Evolutionary conservation across 2,329 filamentous ascomycete species (phyloP), one percentile per base, ranked within the genome.

Genomic region (Ophiostoma pallidulum): DNA sequence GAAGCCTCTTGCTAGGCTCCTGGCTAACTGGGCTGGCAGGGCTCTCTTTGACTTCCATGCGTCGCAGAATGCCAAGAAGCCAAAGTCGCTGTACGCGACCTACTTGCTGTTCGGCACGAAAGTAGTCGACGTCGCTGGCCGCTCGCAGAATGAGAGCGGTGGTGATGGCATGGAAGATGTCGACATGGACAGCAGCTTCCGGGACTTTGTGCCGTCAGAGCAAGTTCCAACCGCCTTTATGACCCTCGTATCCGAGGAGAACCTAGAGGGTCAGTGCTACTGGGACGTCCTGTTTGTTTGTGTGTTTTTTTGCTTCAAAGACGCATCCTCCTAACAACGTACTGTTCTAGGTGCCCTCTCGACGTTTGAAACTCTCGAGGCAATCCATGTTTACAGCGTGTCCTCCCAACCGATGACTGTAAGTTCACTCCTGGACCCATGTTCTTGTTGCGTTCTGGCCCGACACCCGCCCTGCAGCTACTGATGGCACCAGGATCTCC

Each of bases 11-110:
- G 33, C 24, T 35, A n/a, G 4, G 3, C n/a, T 35, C 2, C 2
- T 13, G 28, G 16, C 49, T 52, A 20, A 31, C 5, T 18, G 2
- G 8, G 20, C 19, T 13, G n/a, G n/a, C 45, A 94, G 84, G 63
- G 94, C 92, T 77, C 78, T 90, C 14, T 94, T 79, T 65, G 86
- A 94, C 28, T 97, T 94, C 56, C 79, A 96, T 63, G 73, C 75
- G 53, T 77, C 73, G 48, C 85, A 94, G 61, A 94, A 89, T 64
- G 73, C 70, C 47, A 86, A 84, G 63, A 84, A 80, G 51, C 74
- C 84, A 0, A 76, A 79, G 19, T 82, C 80, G 22, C 72, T 96
- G n/a, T 79, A 94, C 66, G 92, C 91, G 38, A 96, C 89, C n/a
- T 98, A 96, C 65, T 70, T 96, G 41, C 62, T 98, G 39, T 84